Percentiles rank a stretch among this genome's conserved stretches.
phyloP scores from a whole-genome alignment of 2,329 filamentous ascomycete species.

The Gaeumannomyces tritici region DNA sequence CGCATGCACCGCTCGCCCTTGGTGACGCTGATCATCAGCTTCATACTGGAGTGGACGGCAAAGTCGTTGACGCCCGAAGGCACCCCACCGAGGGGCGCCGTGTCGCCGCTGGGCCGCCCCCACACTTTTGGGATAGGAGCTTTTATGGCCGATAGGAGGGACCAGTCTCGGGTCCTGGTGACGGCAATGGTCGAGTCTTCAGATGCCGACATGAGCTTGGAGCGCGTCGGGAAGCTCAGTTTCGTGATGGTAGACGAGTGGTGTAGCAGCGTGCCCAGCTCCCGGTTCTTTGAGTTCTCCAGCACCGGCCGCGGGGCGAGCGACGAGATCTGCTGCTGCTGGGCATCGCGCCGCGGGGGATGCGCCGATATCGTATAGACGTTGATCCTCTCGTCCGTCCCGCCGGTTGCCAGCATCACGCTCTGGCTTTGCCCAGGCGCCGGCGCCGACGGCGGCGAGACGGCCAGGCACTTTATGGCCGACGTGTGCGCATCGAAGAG shows the following conservation, averaged over 20 bases:
- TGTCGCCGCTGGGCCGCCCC: slow-evolving; percentile 82
- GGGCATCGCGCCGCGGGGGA: slow-evolving; percentile 40
- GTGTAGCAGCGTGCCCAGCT: slow-evolving; percentile 78
- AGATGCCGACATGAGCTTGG: slow-evolving; percentile 77
- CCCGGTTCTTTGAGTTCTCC: slow-evolving; percentile 79
- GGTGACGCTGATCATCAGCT: slow-evolving; percentile 88
- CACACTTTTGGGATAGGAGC: slow-evolving; percentile 72
- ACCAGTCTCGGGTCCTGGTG: slow-evolving; percentile 81
- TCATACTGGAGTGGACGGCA: slow-evolving; percentile 91
- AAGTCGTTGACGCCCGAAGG: slow-evolving; percentile 92
- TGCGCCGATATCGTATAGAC: slow-evolving; percentile 79
- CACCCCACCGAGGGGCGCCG: slow-evolving; percentile 68
- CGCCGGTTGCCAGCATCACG: slow-evolving; percentile 80
- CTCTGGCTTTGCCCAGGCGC: slow-evolving; percentile 60
- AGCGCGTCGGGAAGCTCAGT: slow-evolving; percentile 72
- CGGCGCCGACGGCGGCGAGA: slow-evolving; percentile 65
- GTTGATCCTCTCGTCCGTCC: slow-evolving; percentile 91
- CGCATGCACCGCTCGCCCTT: slow-evolving; percentile 87
- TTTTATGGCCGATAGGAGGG: slow-evolving; percentile 77
- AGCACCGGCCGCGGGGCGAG: slow-evolving; percentile 60
- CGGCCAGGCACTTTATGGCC: slow-evolving; percentile 77
- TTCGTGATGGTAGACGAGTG: slow-evolving; percentile 75
- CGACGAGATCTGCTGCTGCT: slow-evolving; percentile 52
- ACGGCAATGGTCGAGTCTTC: slow-evolving; percentile 91
- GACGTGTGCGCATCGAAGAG: slow-evolving; percentile 91